These are phyloP conservation scores for Apiotrichum domesticum DNA, from an alignment of 1,284 basidiomycete genomes.

Conservation along the genomic window DNA sequence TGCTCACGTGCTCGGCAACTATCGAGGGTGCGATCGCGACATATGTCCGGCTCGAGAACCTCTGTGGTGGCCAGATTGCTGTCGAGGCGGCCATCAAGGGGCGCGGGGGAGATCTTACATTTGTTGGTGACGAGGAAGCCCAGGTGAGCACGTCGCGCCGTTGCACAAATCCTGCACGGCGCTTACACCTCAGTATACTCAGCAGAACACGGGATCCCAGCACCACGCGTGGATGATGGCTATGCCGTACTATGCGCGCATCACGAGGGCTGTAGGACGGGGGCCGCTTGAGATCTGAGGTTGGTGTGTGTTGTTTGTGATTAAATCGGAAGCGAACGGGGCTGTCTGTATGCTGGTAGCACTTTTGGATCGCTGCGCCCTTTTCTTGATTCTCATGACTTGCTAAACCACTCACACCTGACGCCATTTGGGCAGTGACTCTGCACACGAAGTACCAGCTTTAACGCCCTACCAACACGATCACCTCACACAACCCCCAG, in stretches of 20 bases:
- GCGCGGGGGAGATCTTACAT: slow-evolving; percentile 20
- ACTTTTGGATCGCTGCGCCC: too few species aligned
- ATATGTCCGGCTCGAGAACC: slow-evolving; percentile 24
- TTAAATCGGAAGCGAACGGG: too few species aligned
- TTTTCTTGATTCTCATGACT: too few species aligned
- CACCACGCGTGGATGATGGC: slow-evolving; percentile 30
- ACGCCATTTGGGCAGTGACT: too few species aligned
- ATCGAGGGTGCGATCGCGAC: slow-evolving; percentile 25
- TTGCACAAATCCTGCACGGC: background rate
- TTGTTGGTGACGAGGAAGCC: slow-evolving; percentile 24
- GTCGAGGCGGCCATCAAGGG: slow-evolving; percentile 24
- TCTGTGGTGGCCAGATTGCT: slow-evolving; percentile 22
- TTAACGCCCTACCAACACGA: too few species aligned
- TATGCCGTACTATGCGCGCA: slow-evolving; percentile 24
- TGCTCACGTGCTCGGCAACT: slow-evolving; percentile 20
- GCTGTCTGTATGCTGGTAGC: too few species aligned
- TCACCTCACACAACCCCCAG: too few species aligned
- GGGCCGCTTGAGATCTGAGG: background rate
- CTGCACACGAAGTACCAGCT: too few species aligned
- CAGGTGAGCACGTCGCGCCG: slow-evolving; percentile 8
- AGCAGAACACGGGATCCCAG: slow-evolving; percentile 22
- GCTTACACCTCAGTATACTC: slow-evolving; percentile 18
- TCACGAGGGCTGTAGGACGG: background rate
- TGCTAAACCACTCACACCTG: too few species aligned
- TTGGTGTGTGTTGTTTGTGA: background rate